Conservation (phyloP, 306 rosid species). For the Cucurbita pepo region DNA sequence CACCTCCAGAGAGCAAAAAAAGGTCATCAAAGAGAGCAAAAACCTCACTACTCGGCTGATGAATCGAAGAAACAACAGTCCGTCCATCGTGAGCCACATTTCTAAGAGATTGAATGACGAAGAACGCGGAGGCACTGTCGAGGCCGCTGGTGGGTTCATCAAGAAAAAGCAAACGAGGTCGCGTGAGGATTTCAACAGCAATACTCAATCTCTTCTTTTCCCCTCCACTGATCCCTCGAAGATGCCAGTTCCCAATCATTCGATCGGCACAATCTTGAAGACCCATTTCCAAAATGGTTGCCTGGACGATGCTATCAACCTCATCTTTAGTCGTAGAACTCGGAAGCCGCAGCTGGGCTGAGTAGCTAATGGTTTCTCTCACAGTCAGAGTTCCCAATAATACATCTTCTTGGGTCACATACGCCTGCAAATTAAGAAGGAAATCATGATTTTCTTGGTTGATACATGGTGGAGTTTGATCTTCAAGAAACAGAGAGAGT, state of each 20-base stretch:
- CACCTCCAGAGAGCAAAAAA: slow-evolving; percentile 81
- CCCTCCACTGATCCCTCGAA: slow-evolving; percentile 88
- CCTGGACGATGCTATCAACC: slow-evolving; percentile 35
- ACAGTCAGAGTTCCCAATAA: slow-evolving; percentile 75
- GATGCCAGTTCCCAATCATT: slow-evolving; percentile 70
- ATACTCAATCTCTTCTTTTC: slow-evolving; percentile 84
- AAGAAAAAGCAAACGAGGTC: slow-evolving; percentile 62
- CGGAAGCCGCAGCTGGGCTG: slow-evolving; percentile 80
- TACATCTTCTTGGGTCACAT: slow-evolving; percentile 79
- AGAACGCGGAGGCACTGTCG: slow-evolving; percentile 88
- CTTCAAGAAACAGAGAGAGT: background rate
- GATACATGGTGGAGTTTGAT: background rate
- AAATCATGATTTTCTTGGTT: background rate
- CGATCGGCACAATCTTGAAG: slow-evolving; percentile 73
- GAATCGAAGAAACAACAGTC: slow-evolving; percentile 72
- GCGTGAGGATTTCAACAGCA: slow-evolving; percentile 76
- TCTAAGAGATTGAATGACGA: slow-evolving; percentile 68
- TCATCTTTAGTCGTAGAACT: slow-evolving; percentile 37
- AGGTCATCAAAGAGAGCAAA: slow-evolving; percentile 85
- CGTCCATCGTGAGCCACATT: slow-evolving; percentile 62
- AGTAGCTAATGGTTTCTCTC: slow-evolving; percentile 66
- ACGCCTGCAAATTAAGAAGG: slow-evolving; percentile 31
- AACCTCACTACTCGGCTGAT: slow-evolving; percentile 93
- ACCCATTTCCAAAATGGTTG: slow-evolving; percentile 66
- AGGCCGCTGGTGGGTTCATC: slow-evolving; percentile 95